Evolutionary conservation across 2,329 filamentous ascomycete species (phyloP), one percentile per base, ranked within the genome.

Genomic region (Diaporthe sp.): DNA sequence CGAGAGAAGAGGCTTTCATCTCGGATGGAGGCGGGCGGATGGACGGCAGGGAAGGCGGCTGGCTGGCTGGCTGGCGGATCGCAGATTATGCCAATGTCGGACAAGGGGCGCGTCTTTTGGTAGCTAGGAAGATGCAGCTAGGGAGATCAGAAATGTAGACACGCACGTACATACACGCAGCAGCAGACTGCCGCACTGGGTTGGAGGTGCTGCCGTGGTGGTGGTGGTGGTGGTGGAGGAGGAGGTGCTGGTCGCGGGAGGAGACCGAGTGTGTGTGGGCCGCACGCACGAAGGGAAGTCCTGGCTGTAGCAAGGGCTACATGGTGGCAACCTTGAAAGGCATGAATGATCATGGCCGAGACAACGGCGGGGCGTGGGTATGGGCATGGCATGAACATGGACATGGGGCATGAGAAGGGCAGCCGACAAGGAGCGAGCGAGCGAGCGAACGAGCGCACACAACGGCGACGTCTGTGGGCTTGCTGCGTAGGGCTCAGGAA

Each of bases 401-500:
- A 60, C 57, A 50, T 47, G 61, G 25, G 55, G 22, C 10, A 25
- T 15, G 45, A 67, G 64, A 22, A 35, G 33, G 33, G 19, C 30
- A 67, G 45, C 61, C 45, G 22, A 28, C 19, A 38, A 25, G 10
- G 13, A 30, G n/a, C n/a, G n/a, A n/a, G n/a, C n/a, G n/a, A n/a
- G n/a, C n/a, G n/a, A n/a, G n/a, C n/a, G n/a, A n/a, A n/a, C n/a
- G n/a, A n/a, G 42, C 45, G 42, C 13, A 17, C 47, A 40, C 64
- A 54, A 40, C 28, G 64, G 64, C 47, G 45, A 68, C n/a, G 33
- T 68, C 35, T 68, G 60, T 42, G n/a, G 33, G 45, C 25, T 25
- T n/a, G n/a, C n/a, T n/a, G n/a, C n/a, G n/a, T n/a, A 35, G 47
- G 64, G 64, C 64, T 68, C 47, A 68, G 50, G 33, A 68, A 28